Percentiles rank a stretch among this genome's conserved stretches.
phyloP scores from a whole-genome alignment of 164 flowering plant species.

The Buxus sempervirens region DNA sequence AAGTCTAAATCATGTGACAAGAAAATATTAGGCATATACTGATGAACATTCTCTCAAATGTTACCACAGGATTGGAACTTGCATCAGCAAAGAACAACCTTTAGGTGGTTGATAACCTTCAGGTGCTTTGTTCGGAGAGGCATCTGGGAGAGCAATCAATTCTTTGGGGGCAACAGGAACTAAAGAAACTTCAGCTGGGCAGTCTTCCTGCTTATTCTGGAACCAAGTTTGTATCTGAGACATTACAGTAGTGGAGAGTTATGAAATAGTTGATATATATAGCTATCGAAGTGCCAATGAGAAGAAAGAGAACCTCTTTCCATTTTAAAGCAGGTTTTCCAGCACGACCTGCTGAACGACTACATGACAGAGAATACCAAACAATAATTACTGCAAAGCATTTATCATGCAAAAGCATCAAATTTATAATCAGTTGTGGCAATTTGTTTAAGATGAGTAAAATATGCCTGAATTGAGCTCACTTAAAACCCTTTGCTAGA shows the following conservation, averaged over 20 bases:
- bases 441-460: neutral
- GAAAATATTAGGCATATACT: neutral
- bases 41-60: neutral
- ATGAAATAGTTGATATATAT: neutral
- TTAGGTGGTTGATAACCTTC: constrained; percentile 21
- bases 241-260: constrained; percentile 2
- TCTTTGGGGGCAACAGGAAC: constrained; percentile 19
- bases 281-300: neutral
- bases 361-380: constrained; percentile 25
- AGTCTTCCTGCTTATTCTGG: constrained; percentile 26
- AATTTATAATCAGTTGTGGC: neutral
- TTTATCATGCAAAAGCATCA: neutral
- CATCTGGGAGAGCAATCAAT: constrained; percentile 20
- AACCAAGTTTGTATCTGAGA: constrained; percentile 63
- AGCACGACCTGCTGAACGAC: constrained; percentile 53
- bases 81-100: constrained; percentile 35
- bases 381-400: neutral
- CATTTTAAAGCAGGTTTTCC: constrained; percentile 64
- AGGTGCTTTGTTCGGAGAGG: constrained; percentile 16
- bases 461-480: constrained; percentile 15
- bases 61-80: too few relatives aligned
- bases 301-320: constrained; percentile 41
- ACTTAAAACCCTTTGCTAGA: constrained; percentile 55
- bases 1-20: neutral
- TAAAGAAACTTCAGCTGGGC: constrained; percentile 19